Conservation (phyloP, 2,329 filamentous ascomycete species). For the Trichophyton mentagrophytes region DNA sequence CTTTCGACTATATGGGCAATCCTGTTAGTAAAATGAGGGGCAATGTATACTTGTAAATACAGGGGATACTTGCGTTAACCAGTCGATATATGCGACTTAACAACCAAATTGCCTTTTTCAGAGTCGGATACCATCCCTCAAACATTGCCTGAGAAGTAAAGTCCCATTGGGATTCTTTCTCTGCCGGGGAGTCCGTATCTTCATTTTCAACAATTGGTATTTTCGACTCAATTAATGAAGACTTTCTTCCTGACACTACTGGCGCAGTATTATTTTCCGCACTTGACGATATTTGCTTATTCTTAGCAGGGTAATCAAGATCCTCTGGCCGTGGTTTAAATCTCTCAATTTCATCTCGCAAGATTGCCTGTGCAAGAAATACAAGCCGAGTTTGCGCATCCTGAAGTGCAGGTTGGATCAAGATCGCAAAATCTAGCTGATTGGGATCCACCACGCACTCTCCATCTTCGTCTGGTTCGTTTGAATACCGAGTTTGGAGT, state of each 20-base stretch:
- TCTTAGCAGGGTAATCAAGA: constrained; percentile 48
- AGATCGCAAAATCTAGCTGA: constrained; percentile 48
- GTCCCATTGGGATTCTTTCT: constrained; percentile 37
- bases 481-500: constrained; percentile 53
- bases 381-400: constrained; percentile 55
- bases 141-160: constrained; percentile 46
- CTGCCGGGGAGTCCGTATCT: constrained; percentile 31
- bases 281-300: constrained; percentile 32
- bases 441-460: constrained; percentile 33
- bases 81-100: constrained; percentile 57
- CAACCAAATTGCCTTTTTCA: constrained; percentile 55
- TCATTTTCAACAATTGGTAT: constrained; percentile 42
- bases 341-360: constrained; percentile 54
- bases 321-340: constrained; percentile 54
- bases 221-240: constrained; percentile 34
- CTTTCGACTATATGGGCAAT: constrained; percentile 40
- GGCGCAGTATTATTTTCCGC: constrained; percentile 31
- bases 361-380: constrained; percentile 49
- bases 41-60: not conserved
- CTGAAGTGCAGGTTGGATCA: constrained; percentile 54
- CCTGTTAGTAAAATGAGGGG: constrained; percentile 7
- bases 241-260: constrained; percentile 42
- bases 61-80: constrained; percentile 42
- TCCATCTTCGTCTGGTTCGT: constrained; percentile 45
- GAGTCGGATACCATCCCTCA: constrained; percentile 53